phyloP scores from a whole-genome alignment of 306 rosid species.

The Ormosia semicastrata region DNA sequence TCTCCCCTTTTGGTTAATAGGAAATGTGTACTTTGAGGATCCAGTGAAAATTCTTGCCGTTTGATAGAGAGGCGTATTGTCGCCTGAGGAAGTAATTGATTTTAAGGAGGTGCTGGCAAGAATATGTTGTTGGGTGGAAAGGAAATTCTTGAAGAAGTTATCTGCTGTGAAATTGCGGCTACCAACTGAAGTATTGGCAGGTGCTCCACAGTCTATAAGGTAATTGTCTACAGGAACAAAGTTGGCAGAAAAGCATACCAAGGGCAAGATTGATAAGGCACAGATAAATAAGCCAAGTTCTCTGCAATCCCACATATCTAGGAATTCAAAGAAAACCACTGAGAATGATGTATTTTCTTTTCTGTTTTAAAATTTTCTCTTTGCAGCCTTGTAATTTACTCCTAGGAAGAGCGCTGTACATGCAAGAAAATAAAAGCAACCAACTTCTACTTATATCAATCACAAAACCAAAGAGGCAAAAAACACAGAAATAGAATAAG shows the following conservation, averaged over 20 bases:
- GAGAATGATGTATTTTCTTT: background rate
- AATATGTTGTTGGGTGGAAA: conserved; percentile 63
- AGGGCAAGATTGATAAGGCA: conserved; percentile 46
- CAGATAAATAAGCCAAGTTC: conserved; percentile 41
- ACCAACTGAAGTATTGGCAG: conserved; percentile 54
- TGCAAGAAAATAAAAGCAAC: conserved; percentile 12
- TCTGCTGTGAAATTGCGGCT: conserved; percentile 62
- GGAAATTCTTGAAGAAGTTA: conserved; percentile 49
- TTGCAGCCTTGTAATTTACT: conserved; percentile 4
- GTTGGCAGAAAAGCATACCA: conserved; percentile 43
- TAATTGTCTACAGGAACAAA: conserved; percentile 67
- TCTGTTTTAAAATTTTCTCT: background rate
- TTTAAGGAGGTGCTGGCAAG: conserved; percentile 49
- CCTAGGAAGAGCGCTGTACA: background rate
- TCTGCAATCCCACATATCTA: conserved; percentile 40
- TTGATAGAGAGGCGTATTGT: conserved; percentile 57
- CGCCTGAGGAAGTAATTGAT: conserved; percentile 37
- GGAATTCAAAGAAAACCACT: background rate
- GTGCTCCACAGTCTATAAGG: conserved; percentile 86
- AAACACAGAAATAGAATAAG: background rate
- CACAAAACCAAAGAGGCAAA: background rate
- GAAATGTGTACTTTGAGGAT: conserved; percentile 64
- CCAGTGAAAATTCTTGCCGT: conserved; percentile 76
- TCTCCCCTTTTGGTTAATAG: conserved; percentile 56
- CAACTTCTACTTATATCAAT: conserved; percentile 9